A percentile compares a stretch with the other conserved stretches of the same genome.
These are phyloP conservation scores for Eucalyptus microcorys DNA, from an alignment of 345 rosid genomes.

Conservation along the genomic window DNA sequence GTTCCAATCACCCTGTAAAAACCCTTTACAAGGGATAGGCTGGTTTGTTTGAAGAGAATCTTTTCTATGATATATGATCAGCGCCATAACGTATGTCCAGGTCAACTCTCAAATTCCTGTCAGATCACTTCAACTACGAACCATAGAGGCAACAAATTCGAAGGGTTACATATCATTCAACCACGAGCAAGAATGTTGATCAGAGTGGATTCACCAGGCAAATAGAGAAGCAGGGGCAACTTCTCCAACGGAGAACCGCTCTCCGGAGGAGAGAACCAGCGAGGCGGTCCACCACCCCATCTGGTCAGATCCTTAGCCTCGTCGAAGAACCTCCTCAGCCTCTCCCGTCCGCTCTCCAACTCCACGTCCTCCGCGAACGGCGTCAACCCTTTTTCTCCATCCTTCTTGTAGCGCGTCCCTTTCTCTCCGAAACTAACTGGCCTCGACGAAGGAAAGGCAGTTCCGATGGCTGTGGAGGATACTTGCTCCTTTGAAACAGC, in stretches of 20 bases:
- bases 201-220: conserved; percentile 35
- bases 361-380: background rate
- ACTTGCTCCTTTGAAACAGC: conserved; percentile 1
- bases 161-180: too few species aligned
- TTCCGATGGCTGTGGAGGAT: background rate
- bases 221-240: conserved; percentile 58
- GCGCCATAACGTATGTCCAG: too few species aligned
- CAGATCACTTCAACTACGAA: too few species aligned
- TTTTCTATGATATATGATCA: too few species aligned
- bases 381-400: background rate
- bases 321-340: conserved; percentile 30
- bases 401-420: background rate
- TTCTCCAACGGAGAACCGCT: conserved; percentile 23
- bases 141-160: too few species aligned
- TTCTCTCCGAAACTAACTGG: background rate
- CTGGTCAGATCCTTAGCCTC: conserved; percentile 25
- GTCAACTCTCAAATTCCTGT: too few species aligned
- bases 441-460: background rate
- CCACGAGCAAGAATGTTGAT: too few species aligned
- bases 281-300: conserved; percentile 44
- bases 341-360: background rate
- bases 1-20: too few species aligned
- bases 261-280: conserved; percentile 68
- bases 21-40: too few species aligned
- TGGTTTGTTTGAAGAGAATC: too few species aligned